Conservation (phyloP, 257 asterid genomes). For the Nicotiana attenuata region DNA sequence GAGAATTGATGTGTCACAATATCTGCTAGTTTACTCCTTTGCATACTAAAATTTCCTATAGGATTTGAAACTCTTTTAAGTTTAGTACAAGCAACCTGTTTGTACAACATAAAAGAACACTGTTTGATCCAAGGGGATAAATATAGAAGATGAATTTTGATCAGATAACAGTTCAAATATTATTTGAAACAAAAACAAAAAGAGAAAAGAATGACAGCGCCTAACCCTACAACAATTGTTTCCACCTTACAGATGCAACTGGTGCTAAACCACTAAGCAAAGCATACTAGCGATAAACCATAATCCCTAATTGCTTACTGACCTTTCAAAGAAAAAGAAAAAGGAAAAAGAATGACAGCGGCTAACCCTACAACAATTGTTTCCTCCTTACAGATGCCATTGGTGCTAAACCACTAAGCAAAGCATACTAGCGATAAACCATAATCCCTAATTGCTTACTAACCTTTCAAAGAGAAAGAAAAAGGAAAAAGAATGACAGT, state of each 20-base stretch:
- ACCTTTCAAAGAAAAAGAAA: neutral
- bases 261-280: neutral
- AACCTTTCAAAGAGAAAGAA: neutral
- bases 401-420: neutral
- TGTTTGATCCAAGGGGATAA: neutral
- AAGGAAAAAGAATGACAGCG: neutral
- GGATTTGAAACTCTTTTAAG: neutral
- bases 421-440: neutral
- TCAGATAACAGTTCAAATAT: neutral
- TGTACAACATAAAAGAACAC: neutral
- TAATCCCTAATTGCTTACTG: neutral
- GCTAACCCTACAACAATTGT: neutral
- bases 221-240: neutral
- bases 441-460: neutral
- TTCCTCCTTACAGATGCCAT: neutral
- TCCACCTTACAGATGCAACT: neutral
- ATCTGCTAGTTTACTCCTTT: neutral
- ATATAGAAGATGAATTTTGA: neutral
- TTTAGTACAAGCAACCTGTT: neutral
- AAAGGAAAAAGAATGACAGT: neutral
- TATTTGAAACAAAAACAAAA: neutral
- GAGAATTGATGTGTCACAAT: neutral
- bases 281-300: neutral
- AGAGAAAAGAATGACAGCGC: neutral
- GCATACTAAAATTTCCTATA: neutral